These are phyloP conservation scores for Beta corolliflora DNA, from an alignment of 179 eudicot genomes.

Conservation along the genomic window DNA sequence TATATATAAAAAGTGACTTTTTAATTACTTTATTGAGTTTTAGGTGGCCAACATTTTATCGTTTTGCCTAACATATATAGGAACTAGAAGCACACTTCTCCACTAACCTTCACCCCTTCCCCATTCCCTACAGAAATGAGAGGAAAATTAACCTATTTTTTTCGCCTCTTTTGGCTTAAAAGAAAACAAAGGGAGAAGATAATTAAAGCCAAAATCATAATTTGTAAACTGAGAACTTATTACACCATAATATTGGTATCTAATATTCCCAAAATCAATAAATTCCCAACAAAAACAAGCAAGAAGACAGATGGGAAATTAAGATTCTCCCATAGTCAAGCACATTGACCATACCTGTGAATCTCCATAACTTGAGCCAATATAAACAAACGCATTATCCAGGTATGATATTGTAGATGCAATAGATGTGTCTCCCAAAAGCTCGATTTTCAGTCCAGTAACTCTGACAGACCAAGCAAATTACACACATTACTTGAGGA, in stretches of 20 bases:
- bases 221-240: background rate
- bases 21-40: no score
- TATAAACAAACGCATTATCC: slow-evolving; percentile 87
- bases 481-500: slow-evolving; percentile 12
- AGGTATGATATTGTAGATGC: slow-evolving; percentile 96
- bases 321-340: slow-evolving; percentile 1
- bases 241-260: background rate
- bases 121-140: no score
- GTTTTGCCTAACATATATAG: no score
- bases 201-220: background rate
- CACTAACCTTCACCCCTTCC: no score
- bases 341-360: slow-evolving; percentile 68
- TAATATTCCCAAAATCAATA: background rate
- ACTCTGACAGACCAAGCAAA: slow-evolving; percentile 56
- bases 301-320: background rate
- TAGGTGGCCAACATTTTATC: no score
- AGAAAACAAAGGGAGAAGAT: background rate
- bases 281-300: background rate
- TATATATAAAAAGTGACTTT: no score
- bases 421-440: slow-evolving; percentile 88
- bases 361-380: slow-evolving; percentile 98
- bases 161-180: background rate
- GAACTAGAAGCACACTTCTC: no score
- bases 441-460: slow-evolving; percentile 97
- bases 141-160: no score